phyloP scores from a whole-genome alignment of 2,329 filamentous ascomycete genomes.

The Monilinia aucupariae region DNA sequence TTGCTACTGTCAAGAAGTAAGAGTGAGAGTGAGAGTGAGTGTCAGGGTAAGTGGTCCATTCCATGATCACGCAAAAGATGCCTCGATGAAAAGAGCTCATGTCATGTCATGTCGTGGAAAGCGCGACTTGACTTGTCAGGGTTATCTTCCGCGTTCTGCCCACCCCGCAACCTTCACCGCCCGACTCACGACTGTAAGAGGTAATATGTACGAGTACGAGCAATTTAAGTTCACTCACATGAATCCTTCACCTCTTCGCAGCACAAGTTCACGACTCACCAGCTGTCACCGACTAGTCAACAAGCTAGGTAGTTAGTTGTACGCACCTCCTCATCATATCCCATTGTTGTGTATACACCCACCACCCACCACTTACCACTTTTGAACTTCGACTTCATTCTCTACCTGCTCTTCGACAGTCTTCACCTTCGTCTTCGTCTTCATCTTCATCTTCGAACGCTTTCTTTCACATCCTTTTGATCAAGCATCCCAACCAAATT shows the following conservation, averaged over 20 bases:
- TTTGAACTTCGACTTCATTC: background rate
- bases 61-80: background rate
- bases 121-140: background rate
- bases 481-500: background rate
- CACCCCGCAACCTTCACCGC: conserved; percentile 19
- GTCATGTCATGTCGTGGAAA: conserved; percentile 6
- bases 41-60: background rate
- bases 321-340: too few species aligned
- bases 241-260: background rate
- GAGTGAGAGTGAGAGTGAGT: too few species aligned
- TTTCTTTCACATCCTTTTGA: background rate
- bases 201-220: too few species aligned
- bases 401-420: background rate
- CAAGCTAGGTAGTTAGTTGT: too few species aligned
- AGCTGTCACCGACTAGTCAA: too few species aligned
- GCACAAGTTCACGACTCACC: too few species aligned
- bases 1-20: too few species aligned
- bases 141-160: conserved; percentile 11
- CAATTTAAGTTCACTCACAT: background rate
- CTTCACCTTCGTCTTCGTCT: too few species aligned
- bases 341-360: background rate
- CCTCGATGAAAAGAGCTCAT: background rate
- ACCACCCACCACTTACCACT: background rate
- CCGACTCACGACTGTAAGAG: too few species aligned
- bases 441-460: too few species aligned